These are phyloP conservation scores for Chrysochromulina parva DNA, from an alignment of 78 protist species.

Conservation along the genomic window DNA sequence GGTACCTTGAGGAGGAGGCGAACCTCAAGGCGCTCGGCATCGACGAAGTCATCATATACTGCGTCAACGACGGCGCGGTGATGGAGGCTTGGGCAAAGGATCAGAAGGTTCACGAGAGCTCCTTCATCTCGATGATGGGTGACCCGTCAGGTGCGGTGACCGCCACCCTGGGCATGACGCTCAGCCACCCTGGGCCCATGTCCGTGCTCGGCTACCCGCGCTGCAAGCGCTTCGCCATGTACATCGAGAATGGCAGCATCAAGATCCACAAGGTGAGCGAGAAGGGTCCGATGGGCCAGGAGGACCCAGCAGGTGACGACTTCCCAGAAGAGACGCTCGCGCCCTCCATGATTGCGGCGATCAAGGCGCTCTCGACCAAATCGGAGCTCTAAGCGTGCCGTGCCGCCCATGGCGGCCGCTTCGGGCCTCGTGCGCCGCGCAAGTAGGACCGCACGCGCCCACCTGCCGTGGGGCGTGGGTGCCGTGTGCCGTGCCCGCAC, in stretches of 20 bases:
- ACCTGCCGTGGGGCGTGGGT: no score
- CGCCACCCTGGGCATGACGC: neutral
- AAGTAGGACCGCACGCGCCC: no score
- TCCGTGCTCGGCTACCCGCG: neutral
- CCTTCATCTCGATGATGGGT: neutral
- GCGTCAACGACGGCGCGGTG: conserved; percentile 21
- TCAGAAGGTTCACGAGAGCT: neutral
- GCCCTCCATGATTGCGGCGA: no score
- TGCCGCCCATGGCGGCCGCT: no score
- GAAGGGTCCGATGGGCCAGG: neutral
- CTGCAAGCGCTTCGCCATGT: conserved; percentile 10
- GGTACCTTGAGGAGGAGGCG: neutral
- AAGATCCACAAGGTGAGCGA: neutral
- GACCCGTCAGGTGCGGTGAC: neutral
- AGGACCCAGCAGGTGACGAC: neutral
- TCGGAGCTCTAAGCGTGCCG: no score
- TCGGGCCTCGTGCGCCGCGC: no score
- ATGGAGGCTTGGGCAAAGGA: conserved; percentile 16
- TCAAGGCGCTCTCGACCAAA: no score
- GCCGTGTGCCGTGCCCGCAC: no score
- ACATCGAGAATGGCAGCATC: neutral
- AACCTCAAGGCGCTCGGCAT: neutral
- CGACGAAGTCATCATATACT: neutral
- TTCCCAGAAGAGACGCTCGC: neutral
- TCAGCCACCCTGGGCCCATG: neutral